Conservation (phyloP, 805 yeast genomes). For the Spathaspora boniae region DNA sequence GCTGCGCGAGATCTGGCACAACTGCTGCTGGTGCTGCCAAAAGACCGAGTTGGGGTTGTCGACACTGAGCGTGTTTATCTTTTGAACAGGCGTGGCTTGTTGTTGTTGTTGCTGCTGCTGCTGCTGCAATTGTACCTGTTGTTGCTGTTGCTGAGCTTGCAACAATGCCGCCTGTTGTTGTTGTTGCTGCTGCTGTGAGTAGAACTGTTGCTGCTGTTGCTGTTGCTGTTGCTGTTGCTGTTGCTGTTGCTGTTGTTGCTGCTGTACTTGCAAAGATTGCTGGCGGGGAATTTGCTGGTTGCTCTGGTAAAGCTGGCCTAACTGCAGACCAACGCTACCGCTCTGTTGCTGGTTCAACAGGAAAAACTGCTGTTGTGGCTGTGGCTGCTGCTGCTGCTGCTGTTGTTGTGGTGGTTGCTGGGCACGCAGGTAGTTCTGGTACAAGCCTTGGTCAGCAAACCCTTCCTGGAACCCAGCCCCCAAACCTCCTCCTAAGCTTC, state of each 20-base stretch:
- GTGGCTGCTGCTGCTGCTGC: slow-evolving; percentile 20
- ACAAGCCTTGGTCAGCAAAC: slow-evolving; percentile 16
- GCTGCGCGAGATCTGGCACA: slow-evolving; percentile 64
- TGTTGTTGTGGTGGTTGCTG: slow-evolving; percentile 20
- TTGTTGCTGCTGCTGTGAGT: slow-evolving; percentile 18
- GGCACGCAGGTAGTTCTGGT: slow-evolving; percentile 19
- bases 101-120: slow-evolving; percentile 20
- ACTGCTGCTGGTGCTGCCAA: slow-evolving; percentile 80
- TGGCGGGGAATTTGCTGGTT: slow-evolving; percentile 18
- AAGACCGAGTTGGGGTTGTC: slow-evolving; percentile 44
- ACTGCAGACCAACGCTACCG: slow-evolving; percentile 18
- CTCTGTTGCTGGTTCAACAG: slow-evolving; percentile 18
- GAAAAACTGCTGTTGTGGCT: slow-evolving; percentile 14
- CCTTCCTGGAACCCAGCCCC: slow-evolving; percentile 13
- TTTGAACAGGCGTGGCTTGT: slow-evolving; percentile 13
- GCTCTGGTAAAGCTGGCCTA: slow-evolving; percentile 19
- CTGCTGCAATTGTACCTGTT: slow-evolving; percentile 17
- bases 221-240: slow-evolving; percentile 14
- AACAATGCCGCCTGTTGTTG: slow-evolving; percentile 12
- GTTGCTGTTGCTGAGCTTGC: slow-evolving; percentile 16
- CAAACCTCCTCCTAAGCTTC: slow-evolving; percentile 7
- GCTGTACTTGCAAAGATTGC: slow-evolving; percentile 18
- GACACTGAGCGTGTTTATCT: slow-evolving; percentile 15
- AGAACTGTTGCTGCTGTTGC: slow-evolving; percentile 15
- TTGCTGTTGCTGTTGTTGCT: slow-evolving; percentile 13